Evolutionary conservation across 1,139 yeast species (phyloP).

Genomic region (Pichia sp.): DNA sequence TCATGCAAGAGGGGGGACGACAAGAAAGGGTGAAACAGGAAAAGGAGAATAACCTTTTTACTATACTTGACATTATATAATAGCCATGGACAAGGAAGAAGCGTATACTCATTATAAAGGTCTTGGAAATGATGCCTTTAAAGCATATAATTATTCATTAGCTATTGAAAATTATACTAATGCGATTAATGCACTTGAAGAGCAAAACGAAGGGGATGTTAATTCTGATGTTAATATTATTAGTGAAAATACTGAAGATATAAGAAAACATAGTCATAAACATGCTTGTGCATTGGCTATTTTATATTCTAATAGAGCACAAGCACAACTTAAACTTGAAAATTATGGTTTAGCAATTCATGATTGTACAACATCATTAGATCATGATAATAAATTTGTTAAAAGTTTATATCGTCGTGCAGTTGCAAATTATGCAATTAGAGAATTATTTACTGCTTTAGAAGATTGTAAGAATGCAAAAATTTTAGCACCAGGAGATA

Average conservation of each 20-base stretch:
- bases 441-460: constrained; percentile 71
- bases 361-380: constrained; percentile 71
- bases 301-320: constrained; percentile 82
- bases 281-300: constrained; percentile 39
- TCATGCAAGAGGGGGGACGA: no score
- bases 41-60: no score
- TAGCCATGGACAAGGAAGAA: constrained; percentile 10
- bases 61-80: not conserved
- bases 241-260: constrained; percentile 11
- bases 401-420: constrained; percentile 86
- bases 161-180: constrained; percentile 69
- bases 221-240: constrained; percentile 2
- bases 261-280: constrained; percentile 7
- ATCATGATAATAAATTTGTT: constrained; percentile 57
- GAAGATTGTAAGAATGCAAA: constrained; percentile 60
- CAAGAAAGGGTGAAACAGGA: no score
- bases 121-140: constrained; percentile 67
- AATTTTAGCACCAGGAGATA: constrained; percentile 58
- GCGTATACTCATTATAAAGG: constrained; percentile 41
- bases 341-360: constrained; percentile 77
- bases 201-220: not conserved
- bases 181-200: constrained; percentile 54
- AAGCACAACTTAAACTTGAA: constrained; percentile 79
- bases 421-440: constrained; percentile 68
- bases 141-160: constrained; percentile 52